phyloP scores from a whole-genome alignment of 2,329 filamentous ascomycete species.

The Curvularia hawaiiensis region DNA sequence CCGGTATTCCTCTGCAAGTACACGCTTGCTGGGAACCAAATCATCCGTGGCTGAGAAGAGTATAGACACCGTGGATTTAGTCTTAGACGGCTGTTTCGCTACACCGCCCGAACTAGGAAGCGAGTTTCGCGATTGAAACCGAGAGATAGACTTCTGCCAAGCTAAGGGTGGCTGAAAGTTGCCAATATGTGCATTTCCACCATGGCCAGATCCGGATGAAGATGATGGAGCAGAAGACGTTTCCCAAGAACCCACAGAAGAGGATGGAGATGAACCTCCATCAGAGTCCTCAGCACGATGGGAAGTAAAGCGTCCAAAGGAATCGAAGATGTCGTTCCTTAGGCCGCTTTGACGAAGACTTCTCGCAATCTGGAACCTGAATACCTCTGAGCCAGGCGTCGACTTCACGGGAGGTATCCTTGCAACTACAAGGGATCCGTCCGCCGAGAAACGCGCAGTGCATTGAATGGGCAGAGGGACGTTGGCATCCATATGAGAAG shows the following conservation, averaged over 20 bases:
- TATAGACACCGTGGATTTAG: conserved; percentile 75
- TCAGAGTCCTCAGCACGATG: conserved; percentile 28
- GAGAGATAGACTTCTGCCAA: conserved; percentile 57
- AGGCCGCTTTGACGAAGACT: conserved; percentile 29
- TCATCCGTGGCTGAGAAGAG: conserved; percentile 65
- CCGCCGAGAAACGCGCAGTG: conserved; percentile 62
- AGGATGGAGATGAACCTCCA: conserved; percentile 32
- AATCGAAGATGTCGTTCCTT: conserved; percentile 63
- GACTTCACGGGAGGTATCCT: conserved; percentile 54
- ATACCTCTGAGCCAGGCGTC: conserved; percentile 23
- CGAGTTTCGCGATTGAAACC: conserved; percentile 61
- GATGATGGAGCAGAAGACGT: conserved; percentile 48
- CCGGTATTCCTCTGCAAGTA: conserved; percentile 78
- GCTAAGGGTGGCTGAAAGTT: conserved; percentile 56
- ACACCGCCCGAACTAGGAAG: conserved; percentile 42
- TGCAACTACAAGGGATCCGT: conserved; percentile 58
- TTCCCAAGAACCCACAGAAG: conserved; percentile 43
- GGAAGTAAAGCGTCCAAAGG: conserved; percentile 59
- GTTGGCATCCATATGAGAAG: conserved; percentile 65
- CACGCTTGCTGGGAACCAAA: conserved; percentile 77
- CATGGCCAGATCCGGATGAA: conserved; percentile 44
- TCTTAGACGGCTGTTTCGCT: conserved; percentile 42
- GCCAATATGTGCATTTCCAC: conserved; percentile 49
- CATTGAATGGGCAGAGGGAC: conserved; percentile 66
- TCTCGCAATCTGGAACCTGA: conserved; percentile 37